phyloP scores from a whole-genome alignment of 2,329 filamentous ascomycete genomes.

The Rhinocladiella similis region DNA sequence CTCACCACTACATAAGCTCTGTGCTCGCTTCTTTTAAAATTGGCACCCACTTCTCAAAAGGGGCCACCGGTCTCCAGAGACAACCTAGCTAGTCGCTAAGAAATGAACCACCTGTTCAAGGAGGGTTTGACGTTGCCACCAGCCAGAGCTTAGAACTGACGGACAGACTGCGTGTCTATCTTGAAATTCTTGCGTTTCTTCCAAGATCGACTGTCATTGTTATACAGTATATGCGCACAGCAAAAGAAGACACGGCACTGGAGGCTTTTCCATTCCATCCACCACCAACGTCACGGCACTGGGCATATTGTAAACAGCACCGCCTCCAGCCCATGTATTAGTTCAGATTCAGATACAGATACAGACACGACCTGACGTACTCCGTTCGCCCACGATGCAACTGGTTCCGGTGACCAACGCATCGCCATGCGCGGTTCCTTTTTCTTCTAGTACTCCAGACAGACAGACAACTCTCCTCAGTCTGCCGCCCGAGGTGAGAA shows the following conservation, averaged over 20 bases:
- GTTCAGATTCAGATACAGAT: neutral
- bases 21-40: neutral
- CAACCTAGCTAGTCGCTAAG: neutral
- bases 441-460: neutral
- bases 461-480: constrained; percentile 10
- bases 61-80: neutral
- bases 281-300: neutral
- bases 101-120: neutral
- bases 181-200: neutral
- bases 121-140: neutral
- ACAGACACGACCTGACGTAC: too few species aligned
- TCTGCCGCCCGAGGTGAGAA: constrained; percentile 25
- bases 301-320: neutral
- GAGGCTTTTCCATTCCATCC: neutral
- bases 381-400: neutral
- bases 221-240: too few species aligned
- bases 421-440: too few species aligned
- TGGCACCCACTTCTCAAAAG: constrained; percentile 1
- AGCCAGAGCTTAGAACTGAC: neutral
- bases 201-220: too few species aligned
- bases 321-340: neutral
- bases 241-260: neutral
- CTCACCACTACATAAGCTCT: neutral
- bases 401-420: neutral
- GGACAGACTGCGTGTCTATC: neutral